These are phyloP conservation scores for Aureobasidium lini DNA, from an alignment of 2,329 filamentous ascomycete species.

Conservation along the genomic window DNA sequence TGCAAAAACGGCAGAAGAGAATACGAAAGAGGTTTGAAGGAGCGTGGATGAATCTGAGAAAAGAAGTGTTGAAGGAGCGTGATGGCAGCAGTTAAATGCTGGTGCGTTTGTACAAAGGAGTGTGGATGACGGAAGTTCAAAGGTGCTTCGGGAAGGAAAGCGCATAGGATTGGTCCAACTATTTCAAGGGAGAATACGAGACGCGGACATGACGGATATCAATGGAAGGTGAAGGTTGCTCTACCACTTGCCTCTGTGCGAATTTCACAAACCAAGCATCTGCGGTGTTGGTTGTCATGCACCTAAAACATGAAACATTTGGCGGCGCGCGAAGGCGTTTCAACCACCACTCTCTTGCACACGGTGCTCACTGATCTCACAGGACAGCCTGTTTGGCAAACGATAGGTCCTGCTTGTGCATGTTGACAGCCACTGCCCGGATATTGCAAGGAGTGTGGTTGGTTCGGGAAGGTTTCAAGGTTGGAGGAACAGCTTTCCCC, in stretches of 20 bases:
- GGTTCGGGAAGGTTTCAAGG: slow-evolving; percentile 1
- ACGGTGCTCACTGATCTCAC: not conserved
- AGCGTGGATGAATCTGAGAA: not conserved
- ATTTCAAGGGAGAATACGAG: not conserved
- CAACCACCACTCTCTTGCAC: not conserved
- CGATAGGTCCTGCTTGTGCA: not conserved
- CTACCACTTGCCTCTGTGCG: not conserved
- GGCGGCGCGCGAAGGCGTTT: slow-evolving; percentile 6
- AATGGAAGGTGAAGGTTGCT: not conserved
- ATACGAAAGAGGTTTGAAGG: not conserved
- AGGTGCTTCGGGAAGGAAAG: not conserved
- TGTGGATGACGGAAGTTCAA: not conserved
- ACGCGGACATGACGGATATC: not conserved
- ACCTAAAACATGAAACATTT: slow-evolving; percentile 7
- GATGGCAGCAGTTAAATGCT: slow-evolving; percentile 2
- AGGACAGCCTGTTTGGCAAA: not conserved
- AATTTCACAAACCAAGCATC: not conserved
- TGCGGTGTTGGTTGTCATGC: slow-evolving; percentile 10
- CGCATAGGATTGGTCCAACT: slow-evolving; percentile 3
- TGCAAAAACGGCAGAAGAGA: not conserved
- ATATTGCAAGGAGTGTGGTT: not conserved
- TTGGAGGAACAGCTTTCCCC: not conserved
- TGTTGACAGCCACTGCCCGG: not conserved
- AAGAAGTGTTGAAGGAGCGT: not conserved
- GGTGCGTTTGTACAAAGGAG: slow-evolving; percentile 8